Evolutionary conservation across 2,329 filamentous ascomycete genomes (phyloP).

Genomic region (Zasmidium cellare): DNA sequence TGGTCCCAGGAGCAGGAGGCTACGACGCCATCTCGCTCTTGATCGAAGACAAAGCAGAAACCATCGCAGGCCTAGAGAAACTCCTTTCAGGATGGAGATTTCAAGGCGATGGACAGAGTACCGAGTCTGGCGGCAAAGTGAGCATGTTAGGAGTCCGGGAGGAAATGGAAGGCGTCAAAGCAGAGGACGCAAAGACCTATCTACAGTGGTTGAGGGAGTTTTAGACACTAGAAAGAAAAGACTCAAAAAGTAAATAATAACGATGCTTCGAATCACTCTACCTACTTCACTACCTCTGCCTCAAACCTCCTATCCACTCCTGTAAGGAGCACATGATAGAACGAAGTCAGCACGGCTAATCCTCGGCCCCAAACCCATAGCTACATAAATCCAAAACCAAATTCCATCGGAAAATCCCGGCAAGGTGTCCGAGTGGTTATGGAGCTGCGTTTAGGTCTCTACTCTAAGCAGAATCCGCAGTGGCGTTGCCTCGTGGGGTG

Average conservation of each 20-base stretch:
- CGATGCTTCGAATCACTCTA: too few relatives aligned
- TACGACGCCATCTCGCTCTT: constrained; percentile 87
- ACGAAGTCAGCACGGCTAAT: not conserved
- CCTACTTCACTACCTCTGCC: too few relatives aligned
- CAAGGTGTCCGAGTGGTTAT: constrained; percentile 27
- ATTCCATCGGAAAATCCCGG: constrained; percentile 4
- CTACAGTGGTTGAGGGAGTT: constrained; percentile 34
- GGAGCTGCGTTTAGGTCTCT: constrained; percentile 24
- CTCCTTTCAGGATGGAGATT: constrained; percentile 65
- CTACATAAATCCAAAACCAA: not conserved
- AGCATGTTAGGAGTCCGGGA: constrained; percentile 69
- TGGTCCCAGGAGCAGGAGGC: constrained; percentile 91
- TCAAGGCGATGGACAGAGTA: constrained; percentile 41
- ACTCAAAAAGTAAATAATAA: too few relatives aligned
- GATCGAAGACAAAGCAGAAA: constrained; percentile 69
- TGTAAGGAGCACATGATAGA: too few relatives aligned
- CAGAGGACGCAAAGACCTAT: constrained; percentile 43
- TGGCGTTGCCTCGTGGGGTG: constrained; percentile 6
- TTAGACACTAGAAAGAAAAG: not conserved
- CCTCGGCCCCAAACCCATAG: not conserved
- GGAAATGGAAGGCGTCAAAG: constrained; percentile 65
- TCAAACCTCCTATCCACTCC: too few relatives aligned
- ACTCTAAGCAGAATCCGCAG: constrained; percentile 17
- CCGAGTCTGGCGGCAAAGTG: constrained; percentile 54
- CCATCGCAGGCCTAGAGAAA: constrained; percentile 58